Evolutionary conservation across 1,284 basidiomycete genomes (phyloP).

Genomic region (Tremellales sp.): DNA sequence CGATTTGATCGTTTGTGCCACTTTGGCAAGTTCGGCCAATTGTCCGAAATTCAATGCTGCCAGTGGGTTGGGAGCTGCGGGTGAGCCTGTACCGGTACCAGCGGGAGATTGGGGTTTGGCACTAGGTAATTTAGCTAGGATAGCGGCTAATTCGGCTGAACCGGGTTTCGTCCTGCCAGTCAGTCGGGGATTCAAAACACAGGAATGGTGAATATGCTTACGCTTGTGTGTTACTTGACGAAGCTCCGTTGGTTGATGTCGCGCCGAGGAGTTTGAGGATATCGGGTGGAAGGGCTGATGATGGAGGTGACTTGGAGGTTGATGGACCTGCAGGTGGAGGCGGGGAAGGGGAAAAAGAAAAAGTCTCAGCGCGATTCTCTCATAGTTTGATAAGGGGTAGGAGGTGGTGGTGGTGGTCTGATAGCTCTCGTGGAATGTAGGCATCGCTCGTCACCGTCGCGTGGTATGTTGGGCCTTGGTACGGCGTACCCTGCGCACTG

Average conservation of each 20-base stretch:
- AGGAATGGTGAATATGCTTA: too few species aligned
- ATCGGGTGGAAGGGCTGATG: conserved; percentile 32
- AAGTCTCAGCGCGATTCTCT: conserved; percentile 9
- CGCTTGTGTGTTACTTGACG: too few species aligned
- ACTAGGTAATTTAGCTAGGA: conserved; percentile 15
- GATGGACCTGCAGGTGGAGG: conserved; percentile 8
- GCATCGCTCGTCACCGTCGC: too few species aligned
- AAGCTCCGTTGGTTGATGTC: too few species aligned
- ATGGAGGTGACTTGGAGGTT: not conserved
- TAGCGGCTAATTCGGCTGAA: conserved; percentile 20
- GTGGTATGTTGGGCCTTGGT: too few species aligned
- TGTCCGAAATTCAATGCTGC: conserved; percentile 21
- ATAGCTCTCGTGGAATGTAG: too few species aligned
- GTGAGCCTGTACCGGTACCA: not conserved
- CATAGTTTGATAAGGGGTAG: too few species aligned
- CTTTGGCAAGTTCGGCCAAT: conserved; percentile 28
- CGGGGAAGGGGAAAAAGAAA: not conserved
- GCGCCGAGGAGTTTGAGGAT: conserved; percentile 42
- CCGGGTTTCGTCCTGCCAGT: not conserved
- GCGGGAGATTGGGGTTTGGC: not conserved
- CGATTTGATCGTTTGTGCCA: conserved; percentile 3
- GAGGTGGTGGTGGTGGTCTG: too few species aligned
- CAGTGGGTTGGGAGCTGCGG: not conserved
- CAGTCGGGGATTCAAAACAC: too few species aligned
- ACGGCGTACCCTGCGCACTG: too few species aligned